Base-by-base conservation (phyloP, 306 rosid genomes). In the Vigna angularis region DNA sequence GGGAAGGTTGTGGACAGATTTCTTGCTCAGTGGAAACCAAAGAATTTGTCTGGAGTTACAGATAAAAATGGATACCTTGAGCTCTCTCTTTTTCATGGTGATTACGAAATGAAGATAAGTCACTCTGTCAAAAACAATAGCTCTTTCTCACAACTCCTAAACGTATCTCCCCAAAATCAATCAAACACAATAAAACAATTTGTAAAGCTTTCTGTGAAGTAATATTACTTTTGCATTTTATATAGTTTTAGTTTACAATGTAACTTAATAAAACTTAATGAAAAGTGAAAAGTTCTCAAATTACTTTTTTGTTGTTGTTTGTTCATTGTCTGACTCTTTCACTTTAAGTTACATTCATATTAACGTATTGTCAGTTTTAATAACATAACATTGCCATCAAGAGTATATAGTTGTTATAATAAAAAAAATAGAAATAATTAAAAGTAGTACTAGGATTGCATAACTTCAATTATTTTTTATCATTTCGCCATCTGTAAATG, bases 1-100 rank as follows among this genome's bases (percentile, higher is more conserved):
- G 97, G 98, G 15, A 26, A 86, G 38, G 90, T 87, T 65, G 93
- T 94, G 5, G 98, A 94, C 84, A 91, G 73, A 82, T 30, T 94
- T 6, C 30, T 91, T 30, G 17, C 4, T 28, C 91, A 90, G 65
- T 94, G 93, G 97, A 92, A 89, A 0, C 38, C 16, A 14, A 44
- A 5, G 26, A 11, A 7, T 12, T 6, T 70, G 18, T 66, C 28
- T 52, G 78, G 55, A n/a, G 77, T 6, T 0, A 85, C 85, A 9
- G 76, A 85, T 49, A 30, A 58, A 38, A 81, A 78, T 53, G 83
- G 88, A 0, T 69, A 62, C 55, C 38, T 81, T 48, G 48, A 74
- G 48, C 13, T 57, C 5, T n/a, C 74, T 1, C 83, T 85, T 24
- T 81, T 62, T 7, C 83, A 78, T 74, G 88, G 88, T 0, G 50